phyloP scores from a whole-genome alignment of 805 yeast genomes.

The Scheffersomyces stipitis region DNA sequence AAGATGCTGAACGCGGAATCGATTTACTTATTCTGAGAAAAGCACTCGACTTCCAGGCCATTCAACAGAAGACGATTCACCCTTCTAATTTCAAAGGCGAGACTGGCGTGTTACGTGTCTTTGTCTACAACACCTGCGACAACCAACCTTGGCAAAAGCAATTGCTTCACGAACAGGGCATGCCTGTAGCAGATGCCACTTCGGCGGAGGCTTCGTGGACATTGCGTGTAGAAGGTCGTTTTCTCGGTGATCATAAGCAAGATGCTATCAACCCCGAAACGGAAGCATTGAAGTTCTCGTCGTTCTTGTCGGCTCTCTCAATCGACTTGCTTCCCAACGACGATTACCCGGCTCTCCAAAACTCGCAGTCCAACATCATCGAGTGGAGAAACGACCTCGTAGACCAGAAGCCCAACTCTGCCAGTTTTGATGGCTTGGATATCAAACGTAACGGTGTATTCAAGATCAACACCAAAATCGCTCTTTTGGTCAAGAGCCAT shows the following conservation, averaged over 20 bases:
- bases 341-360: conserved; percentile 36
- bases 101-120: conserved; percentile 70
- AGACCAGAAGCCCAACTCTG: conserved; percentile 21
- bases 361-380: conserved; percentile 46
- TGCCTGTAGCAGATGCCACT: conserved; percentile 15
- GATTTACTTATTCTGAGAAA: conserved; percentile 84
- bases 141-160: conserved; percentile 81
- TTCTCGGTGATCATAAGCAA: conserved; percentile 53
- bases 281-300: conserved; percentile 59
- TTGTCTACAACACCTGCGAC: conserved; percentile 75
- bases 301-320: conserved; percentile 79
- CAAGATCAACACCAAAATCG: conserved; percentile 61
- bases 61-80: conserved; percentile 40
- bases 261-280: conserved; percentile 30
- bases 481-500: conserved; percentile 56
- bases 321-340: conserved; percentile 61
- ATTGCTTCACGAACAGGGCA: conserved; percentile 20
- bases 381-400: conserved; percentile 84
- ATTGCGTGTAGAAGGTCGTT: conserved; percentile 82
- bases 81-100: conserved; percentile 39
- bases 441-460: conserved; percentile 72
- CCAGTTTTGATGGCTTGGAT: conserved; percentile 81
- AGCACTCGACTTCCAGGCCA: conserved; percentile 80
- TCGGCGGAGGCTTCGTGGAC: conserved; percentile 67
- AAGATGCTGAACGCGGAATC: conserved; percentile 77